phyloP scores from a whole-genome alignment of 1,139 yeast genomes.

The Candida sojae region DNA sequence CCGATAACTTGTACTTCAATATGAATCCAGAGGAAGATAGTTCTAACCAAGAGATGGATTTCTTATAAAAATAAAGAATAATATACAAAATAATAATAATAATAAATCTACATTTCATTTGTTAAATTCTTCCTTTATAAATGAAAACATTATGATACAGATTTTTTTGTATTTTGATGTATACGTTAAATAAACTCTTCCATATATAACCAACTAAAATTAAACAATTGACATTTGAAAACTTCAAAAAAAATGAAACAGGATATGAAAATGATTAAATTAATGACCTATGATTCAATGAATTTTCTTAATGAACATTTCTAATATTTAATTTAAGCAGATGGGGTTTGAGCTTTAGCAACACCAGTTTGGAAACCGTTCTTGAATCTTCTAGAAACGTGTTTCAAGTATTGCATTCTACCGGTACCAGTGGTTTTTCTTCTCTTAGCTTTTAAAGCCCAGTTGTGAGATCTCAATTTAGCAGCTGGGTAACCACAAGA shows the following conservation, averaged over 20 bases:
- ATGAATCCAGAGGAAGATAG: conserved; percentile 47
- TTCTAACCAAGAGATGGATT: conserved; percentile 26
- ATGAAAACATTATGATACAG: conserved; percentile 15
- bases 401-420: conserved; percentile 98
- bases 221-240: conserved; percentile 4
- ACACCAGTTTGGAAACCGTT: conserved; percentile 96
- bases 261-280: not conserved
- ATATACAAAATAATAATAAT: not conserved
- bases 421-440: conserved; percentile 99
- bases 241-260: not conserved
- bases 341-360: conserved; percentile 58
- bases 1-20: conserved; percentile 69
- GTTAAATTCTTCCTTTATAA: too few species aligned
- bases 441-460: conserved; percentile 99
- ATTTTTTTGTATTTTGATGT: conserved; percentile 12
- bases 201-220: conserved; percentile 5
- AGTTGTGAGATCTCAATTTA: conserved; percentile 97
- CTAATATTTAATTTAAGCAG: conserved; percentile 30
- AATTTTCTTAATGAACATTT: not conserved
- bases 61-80: not conserved
- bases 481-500: conserved; percentile 99
- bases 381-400: conserved; percentile 96
- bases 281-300: conserved; percentile 3
- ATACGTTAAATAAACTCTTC: conserved; percentile 12
- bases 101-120: too few species aligned